Evolutionary conservation across 805 yeast species (phyloP), one percentile per base, ranked within the genome.

Genomic region (Candida boleticola): DNA sequence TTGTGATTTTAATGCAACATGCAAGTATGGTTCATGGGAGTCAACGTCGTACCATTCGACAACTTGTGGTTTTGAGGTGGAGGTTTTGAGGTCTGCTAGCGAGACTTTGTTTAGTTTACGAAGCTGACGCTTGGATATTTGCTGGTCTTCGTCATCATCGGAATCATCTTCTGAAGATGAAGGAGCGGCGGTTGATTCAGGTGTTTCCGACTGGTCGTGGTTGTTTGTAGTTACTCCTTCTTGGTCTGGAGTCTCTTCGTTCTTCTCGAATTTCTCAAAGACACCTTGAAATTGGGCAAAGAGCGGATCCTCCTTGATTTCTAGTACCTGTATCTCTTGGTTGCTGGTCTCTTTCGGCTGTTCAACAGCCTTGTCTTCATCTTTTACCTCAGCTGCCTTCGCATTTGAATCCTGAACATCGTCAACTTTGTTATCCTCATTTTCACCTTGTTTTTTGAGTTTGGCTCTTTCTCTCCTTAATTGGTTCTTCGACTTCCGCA

Each of bases 41-140:
- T 90, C 93, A 1, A 82, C 83, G 60, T 93, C 98, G 52, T 68
- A 79, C 95, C 95, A 85, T 49, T 89, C 95, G 1, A 92, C 83
- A 3, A 82, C 56, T 43, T 86, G 88, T 0, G 98, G 97, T 21
- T 66, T 65, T 1, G 63, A 49, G 0, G 85, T 71, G 18, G 68
- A 58, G 0, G 85, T 71, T 57, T 90, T 92, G 40, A 92, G 66
- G 6, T 72, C 68, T 0, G 90, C 79, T 13, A 92, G 60, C 1
- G 93, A 76, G 0, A 88, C 76, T 50, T 83, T 82, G 39, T 74
- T 69, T 36, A 61, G 54, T 46, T 72, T 72, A 33, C 80, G 69
- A 20, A 71, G 63, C 55, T 83, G 82, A 41, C 78, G 71, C 43
- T 73, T 79, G 13, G 80, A 65, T 3, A 74, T 41, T 6, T 51